phyloP scores from a whole-genome alignment of 768 basidiomycete genomes.

The Leucocoprinus birnbaumii region DNA sequence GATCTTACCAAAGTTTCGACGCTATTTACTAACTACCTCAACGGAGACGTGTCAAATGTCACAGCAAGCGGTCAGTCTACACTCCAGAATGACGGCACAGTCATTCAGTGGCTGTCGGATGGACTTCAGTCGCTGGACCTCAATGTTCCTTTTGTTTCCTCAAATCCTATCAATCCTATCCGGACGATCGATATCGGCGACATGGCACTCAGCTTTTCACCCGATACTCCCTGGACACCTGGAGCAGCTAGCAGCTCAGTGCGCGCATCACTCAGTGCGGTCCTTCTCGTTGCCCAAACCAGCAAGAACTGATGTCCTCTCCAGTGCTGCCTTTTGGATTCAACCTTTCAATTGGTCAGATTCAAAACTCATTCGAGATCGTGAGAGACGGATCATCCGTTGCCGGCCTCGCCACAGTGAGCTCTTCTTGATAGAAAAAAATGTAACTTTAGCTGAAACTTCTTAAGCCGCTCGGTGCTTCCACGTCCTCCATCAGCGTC shows the following conservation, averaged over 20 bases:
- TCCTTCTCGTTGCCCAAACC: neutral
- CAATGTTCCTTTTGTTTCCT: constrained; percentile 57
- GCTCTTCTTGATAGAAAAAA: neutral
- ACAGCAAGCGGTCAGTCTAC: constrained; percentile 60
- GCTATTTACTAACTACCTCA: constrained; percentile 72
- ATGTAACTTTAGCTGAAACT: too few relatives aligned
- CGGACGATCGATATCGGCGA: constrained; percentile 59
- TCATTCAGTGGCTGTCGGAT: constrained; percentile 64
- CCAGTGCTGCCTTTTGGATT: constrained; percentile 74
- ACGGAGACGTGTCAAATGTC: constrained; percentile 56
- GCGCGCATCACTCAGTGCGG: constrained; percentile 52
- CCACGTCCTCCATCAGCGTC: constrained; percentile 56
- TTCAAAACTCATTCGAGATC: constrained; percentile 65
- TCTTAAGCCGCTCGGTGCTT: constrained; percentile 56
- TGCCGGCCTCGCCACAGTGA: constrained; percentile 59
- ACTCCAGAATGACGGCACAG: constrained; percentile 49
- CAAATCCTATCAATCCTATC: constrained; percentile 57
- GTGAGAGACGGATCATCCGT: constrained; percentile 47
- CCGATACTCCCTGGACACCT: constrained; percentile 54
- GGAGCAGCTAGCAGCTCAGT: constrained; percentile 56
- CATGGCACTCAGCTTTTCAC: constrained; percentile 54
- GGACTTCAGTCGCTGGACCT: constrained; percentile 58
- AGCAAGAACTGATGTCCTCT: constrained; percentile 6
- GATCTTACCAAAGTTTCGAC: constrained; percentile 50
- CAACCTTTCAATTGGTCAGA: constrained; percentile 50